A percentile compares a stretch with the other conserved stretches of the same genome.
Conservation (phyloP, 2,329 filamentous ascomycete species). For the Clonostachys sp. region DNA sequence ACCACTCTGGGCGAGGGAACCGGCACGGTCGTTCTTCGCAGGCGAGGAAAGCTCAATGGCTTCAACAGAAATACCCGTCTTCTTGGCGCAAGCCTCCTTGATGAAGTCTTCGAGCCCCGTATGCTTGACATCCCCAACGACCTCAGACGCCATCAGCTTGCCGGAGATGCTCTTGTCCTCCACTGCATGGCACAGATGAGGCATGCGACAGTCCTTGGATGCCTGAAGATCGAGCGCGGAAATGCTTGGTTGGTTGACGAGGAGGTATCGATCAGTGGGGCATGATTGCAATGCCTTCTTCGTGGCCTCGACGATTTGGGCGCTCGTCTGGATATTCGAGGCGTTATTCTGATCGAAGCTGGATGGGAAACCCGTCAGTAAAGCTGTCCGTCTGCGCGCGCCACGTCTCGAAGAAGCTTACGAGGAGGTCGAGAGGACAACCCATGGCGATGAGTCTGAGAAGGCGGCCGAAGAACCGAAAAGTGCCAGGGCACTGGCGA, state of each 20-base stretch:
- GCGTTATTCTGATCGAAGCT: conserved; percentile 23
- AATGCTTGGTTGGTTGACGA: conserved; percentile 74
- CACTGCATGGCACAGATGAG: conserved; percentile 42
- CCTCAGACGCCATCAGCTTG: conserved; percentile 49
- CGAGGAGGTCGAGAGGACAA: conserved; percentile 81
- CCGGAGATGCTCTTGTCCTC: conserved; percentile 24
- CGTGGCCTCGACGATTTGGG: conserved; percentile 33
- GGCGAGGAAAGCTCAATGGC: conserved; percentile 27
- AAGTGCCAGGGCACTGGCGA: conserved; percentile 46
- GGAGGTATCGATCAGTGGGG: conserved; percentile 70
- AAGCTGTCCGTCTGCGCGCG: too few species aligned
- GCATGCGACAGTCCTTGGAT: conserved; percentile 42
- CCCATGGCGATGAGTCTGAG: conserved; percentile 81
- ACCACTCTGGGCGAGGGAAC: background rate
- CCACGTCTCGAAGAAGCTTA: conserved; percentile 36
- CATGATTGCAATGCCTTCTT: conserved; percentile 58
- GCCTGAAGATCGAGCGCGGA: conserved; percentile 60
- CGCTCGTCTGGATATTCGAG: conserved; percentile 40
- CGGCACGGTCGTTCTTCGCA: conserved; percentile 31
- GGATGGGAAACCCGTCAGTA: background rate
- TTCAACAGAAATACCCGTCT: conserved; percentile 19
- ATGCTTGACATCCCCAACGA: conserved; percentile 43
- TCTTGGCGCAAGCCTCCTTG: conserved; percentile 32
- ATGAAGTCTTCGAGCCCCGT: conserved; percentile 38
- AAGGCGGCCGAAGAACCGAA: conserved; percentile 66